A percentile compares a stretch with the other conserved stretches of the same genome.
Evolutionary conservation across 768 basidiomycete genomes (phyloP).

Genomic region (Tylopilus plumbeoviolaceoides): DNA sequence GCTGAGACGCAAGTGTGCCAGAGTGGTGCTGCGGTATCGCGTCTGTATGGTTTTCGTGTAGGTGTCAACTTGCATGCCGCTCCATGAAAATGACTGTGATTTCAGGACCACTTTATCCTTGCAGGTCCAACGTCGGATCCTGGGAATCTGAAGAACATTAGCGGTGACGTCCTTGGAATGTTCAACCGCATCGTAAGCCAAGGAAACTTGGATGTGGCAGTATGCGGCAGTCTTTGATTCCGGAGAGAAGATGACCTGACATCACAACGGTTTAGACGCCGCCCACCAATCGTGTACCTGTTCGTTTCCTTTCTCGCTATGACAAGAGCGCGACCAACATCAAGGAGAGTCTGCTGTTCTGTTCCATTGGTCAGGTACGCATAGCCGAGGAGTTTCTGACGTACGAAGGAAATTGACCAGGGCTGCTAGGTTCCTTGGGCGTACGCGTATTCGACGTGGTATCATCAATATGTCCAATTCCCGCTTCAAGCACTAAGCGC

Average conservation of each 20-base stretch:
- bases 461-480: constrained; percentile 54
- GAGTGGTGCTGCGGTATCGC: constrained; percentile 29
- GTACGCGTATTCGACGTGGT: constrained; percentile 49
- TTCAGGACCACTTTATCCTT: constrained; percentile 48
- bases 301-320: constrained; percentile 51
- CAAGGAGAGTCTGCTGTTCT: constrained; percentile 49
- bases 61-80: constrained; percentile 8
- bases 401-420: background rate
- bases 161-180: constrained; percentile 33
- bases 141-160: constrained; percentile 35
- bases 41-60: constrained; percentile 45
- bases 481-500: constrained; percentile 47
- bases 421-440: constrained; percentile 50
- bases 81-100: background rate
- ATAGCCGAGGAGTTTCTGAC: background rate
- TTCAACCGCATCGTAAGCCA: constrained; percentile 44
- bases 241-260: background rate
- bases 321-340: constrained; percentile 61
- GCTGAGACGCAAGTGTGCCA: constrained; percentile 40
- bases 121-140: constrained; percentile 48
- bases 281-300: constrained; percentile 32
- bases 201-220: constrained; percentile 42
- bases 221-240: constrained; percentile 17
- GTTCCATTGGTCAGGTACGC: constrained; percentile 43
- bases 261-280: constrained; percentile 18